Percentiles rank a stretch among this genome's conserved stretches.
phyloP scores from a whole-genome alignment of 169 alveolate genomes.

The Besnoitia besnoiti region DNA sequence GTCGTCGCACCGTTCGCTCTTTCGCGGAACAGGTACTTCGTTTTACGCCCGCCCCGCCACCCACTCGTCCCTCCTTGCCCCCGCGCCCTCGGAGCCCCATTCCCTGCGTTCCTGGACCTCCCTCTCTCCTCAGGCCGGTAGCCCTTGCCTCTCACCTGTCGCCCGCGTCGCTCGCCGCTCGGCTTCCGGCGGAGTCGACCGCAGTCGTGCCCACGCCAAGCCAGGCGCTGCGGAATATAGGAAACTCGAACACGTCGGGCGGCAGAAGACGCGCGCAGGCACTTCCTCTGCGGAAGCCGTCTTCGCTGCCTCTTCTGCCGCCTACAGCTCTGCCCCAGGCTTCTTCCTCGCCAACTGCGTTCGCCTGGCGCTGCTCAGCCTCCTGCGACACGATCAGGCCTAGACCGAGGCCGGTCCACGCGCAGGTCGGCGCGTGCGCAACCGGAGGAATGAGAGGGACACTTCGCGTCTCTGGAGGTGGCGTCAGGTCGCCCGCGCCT shows the following conservation, averaged over 20 bases:
- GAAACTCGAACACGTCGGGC: conserved; percentile 27
- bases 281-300: neutral
- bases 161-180: conserved; percentile 25
- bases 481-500: too few relatives aligned
- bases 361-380: neutral
- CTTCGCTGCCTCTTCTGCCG: neutral
- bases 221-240: conserved; percentile 61
- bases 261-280: neutral
- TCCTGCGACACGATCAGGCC: conserved; percentile 13
- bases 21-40: too few relatives aligned
- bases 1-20: too few relatives aligned
- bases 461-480: too few relatives aligned
- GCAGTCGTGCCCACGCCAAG: conserved; percentile 45
- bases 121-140: too few relatives aligned
- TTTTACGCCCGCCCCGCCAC: too few relatives aligned
- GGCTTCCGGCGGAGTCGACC: conserved; percentile 59
- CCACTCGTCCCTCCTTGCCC: too few relatives aligned
- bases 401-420: conserved; percentile 16
- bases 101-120: too few relatives aligned
- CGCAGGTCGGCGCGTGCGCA: neutral
- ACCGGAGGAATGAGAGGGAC: conserved; percentile 1
- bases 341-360: neutral
- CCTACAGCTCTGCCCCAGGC: neutral
- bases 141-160: neutral
- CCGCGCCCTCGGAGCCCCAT: too few relatives aligned